Evolutionary conservation across 768 basidiomycete genomes (phyloP), one percentile per base, ranked within the genome.

Genomic region (Polyporus arcularius): DNA sequence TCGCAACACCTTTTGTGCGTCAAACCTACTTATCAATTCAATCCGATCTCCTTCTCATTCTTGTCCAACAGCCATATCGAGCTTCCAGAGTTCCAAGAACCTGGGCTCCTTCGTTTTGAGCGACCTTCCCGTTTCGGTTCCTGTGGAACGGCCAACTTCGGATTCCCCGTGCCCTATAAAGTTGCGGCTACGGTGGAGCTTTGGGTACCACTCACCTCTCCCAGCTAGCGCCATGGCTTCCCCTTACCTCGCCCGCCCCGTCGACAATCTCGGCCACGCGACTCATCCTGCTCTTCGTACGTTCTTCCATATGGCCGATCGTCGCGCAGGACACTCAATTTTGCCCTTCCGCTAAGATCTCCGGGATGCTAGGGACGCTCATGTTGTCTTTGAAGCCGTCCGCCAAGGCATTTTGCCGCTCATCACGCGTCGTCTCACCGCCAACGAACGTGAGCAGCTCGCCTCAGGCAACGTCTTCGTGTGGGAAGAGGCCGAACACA

Each of bases 401-500:
- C 81, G 90, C 31, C 80, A 83, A 50, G 85, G 85, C 62, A 76
- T 88, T 42, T 76, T 92, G 35, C 90, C 90, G 6, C 76, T 92
- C 54, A 84, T 91, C 62, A 87, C 81, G 60, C 83, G 88, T 18
- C 83, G 90, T 9, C 77, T 92, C n/a, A 81, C 86, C 12, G 78
- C 85, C 3, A 84, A 75, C 60, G 90, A 92, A 70, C 78, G 90
- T 46, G 89, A 89, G 38, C 83, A 86, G 43, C 77, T 92, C 4
- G 70, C 71, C 41, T 88, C 89, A 53, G 90, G 90, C 2, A 88
- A 91, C 61, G 82, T 92, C 43, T 92, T 90, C 66, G 90, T 92
- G 41, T 92, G 90, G 90, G 90, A 92, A 67, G 90, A 92, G 71
- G 88, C 89, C 4, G 89, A 88, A 64, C 79, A 82, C 53, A 90